Conservation (phyloP, 2,329 filamentous ascomycete species). For the Colletotrichum tropicale region DNA sequence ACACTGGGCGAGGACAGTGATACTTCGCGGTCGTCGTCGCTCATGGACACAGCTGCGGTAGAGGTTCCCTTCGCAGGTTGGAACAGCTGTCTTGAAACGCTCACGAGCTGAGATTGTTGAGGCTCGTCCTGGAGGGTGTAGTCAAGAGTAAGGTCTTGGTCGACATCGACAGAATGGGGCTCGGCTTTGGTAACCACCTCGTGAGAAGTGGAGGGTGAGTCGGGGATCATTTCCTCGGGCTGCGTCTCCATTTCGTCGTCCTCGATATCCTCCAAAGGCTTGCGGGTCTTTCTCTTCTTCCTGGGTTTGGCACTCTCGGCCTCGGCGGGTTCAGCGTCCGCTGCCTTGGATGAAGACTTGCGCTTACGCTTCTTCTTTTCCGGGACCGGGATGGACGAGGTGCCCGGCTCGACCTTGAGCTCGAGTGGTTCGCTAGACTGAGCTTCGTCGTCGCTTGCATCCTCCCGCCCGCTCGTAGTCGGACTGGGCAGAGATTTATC, state of each 20-base stretch:
- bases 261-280: neutral
- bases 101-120: neutral
- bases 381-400: neutral
- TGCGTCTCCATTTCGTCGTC: neutral
- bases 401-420: neutral
- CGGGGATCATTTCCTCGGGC: neutral
- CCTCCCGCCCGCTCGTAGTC: neutral
- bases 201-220: neutral
- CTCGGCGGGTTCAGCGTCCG: neutral
- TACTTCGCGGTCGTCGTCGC: neutral
- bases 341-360: neutral
- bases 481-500: neutral
- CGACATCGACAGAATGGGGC: neutral
- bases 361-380: slow-evolving; percentile 5
- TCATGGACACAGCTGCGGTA: neutral
- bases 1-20: neutral
- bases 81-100: slow-evolving; percentile 4
- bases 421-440: neutral
- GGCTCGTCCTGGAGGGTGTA: neutral
- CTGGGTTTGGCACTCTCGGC: neutral
- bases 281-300: slow-evolving; percentile 12
- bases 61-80: neutral
- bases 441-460: neutral
- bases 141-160: neutral
- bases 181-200: neutral